Conservation (phyloP, 1,139 yeast genomes). For the Lizanozyma gosingica region DNA sequence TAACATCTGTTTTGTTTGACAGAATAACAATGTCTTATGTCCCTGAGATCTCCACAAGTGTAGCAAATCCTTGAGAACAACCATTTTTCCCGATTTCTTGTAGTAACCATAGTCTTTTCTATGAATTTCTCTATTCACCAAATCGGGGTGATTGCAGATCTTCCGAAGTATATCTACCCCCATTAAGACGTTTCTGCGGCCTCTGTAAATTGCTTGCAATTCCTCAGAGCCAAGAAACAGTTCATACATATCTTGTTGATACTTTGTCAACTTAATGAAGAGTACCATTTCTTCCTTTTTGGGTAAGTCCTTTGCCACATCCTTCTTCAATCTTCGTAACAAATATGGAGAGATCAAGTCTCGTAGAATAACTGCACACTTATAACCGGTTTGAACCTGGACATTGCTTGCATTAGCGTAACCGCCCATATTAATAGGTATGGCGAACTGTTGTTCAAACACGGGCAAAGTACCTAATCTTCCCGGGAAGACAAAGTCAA, state of each 20-base stretch:
- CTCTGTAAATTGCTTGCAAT: slow-evolving; percentile 59
- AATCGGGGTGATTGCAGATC: slow-evolving; percentile 93
- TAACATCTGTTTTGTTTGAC: slow-evolving; percentile 93
- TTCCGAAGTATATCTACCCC: slow-evolving; percentile 88
- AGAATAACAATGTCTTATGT: slow-evolving; percentile 72
- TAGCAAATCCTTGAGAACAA: slow-evolving; percentile 70
- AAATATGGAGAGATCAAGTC: slow-evolving; percentile 87
- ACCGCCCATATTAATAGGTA: slow-evolving; percentile 96
- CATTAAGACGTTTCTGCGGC: slow-evolving; percentile 72
- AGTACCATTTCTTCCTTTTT: slow-evolving; percentile 89
- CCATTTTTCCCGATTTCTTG: slow-evolving; percentile 78
- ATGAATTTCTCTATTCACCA: slow-evolving; percentile 50
- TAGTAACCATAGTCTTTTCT: slow-evolving; percentile 25
- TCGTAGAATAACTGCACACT: slow-evolving; percentile 85
- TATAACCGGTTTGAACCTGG: slow-evolving; percentile 93
- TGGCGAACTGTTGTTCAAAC: slow-evolving; percentile 83
- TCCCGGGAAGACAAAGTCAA: slow-evolving; percentile 94
- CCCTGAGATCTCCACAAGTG: slow-evolving; percentile 70
- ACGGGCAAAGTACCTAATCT: slow-evolving; percentile 90
- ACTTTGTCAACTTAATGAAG: slow-evolving; percentile 75
- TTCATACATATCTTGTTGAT: slow-evolving; percentile 67
- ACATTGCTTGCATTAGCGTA: slow-evolving; percentile 94
- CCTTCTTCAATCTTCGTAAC: slow-evolving; percentile 77
- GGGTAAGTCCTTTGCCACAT: slow-evolving; percentile 96
- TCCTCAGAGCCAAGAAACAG: slow-evolving; percentile 73